Conservation (phyloP, 75 land plant genomes). For the Cupressus sempervirens region DNA sequence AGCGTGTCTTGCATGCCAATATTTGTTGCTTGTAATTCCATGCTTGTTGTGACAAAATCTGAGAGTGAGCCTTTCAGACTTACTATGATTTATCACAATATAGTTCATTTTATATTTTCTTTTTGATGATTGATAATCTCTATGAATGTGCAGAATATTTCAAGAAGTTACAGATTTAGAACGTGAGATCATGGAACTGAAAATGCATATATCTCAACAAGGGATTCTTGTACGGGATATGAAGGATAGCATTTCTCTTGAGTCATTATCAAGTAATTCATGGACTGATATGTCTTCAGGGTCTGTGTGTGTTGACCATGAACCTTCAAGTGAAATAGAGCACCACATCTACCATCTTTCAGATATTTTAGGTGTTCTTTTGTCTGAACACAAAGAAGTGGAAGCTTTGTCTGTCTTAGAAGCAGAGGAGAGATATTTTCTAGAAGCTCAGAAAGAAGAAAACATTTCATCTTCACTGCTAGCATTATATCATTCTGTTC, state of each 20-base stretch:
- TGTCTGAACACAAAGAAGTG: constrained; percentile 67
- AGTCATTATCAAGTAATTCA: constrained; percentile 32
- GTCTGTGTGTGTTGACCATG: constrained; percentile 19
- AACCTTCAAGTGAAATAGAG: constrained; percentile 14
- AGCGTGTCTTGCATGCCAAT: not conserved
- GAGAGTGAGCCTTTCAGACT: not conserved
- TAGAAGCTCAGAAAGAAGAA: constrained; percentile 24
- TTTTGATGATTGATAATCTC: not conserved
- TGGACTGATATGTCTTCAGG: constrained; percentile 14
- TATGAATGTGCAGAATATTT: constrained; percentile 35
- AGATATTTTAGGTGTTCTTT: constrained; percentile 50
- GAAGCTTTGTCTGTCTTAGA: constrained; percentile 55
- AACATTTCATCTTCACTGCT: constrained; percentile 21
- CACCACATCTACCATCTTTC: constrained; percentile 28
- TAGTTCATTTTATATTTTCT: not conserved
- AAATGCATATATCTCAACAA: constrained; percentile 59
- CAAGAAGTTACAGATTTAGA: constrained; percentile 63
- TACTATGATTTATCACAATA: not conserved
- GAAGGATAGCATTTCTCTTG: constrained; percentile 49
- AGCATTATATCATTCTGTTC: constrained; percentile 25
- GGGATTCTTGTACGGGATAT: constrained; percentile 62
- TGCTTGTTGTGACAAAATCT: not conserved
- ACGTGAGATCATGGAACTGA: constrained; percentile 52
- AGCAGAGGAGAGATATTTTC: constrained; percentile 37
- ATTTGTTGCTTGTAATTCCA: not conserved